A percentile compares a stretch with the other conserved stretches of the same genome.
Conservation (phyloP, 2,329 filamentous ascomycete genomes). For the Neophaeococcomyces aloes region DNA sequence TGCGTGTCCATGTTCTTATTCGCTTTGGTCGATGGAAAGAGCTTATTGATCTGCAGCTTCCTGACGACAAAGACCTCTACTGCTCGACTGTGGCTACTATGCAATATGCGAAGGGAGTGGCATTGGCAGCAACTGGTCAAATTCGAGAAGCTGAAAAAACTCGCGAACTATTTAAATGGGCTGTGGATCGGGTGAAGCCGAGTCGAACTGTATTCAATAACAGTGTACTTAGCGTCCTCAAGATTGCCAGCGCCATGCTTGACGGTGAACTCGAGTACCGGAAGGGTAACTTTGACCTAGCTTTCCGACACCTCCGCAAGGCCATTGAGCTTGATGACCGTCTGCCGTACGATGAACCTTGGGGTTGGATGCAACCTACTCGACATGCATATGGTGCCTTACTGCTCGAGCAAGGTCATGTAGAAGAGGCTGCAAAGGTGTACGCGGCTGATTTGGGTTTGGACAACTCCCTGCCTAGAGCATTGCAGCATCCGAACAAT, state of each 20-base stretch:
- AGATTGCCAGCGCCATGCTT: constrained; percentile 54
- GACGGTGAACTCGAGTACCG: constrained; percentile 66
- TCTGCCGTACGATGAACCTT: constrained; percentile 62
- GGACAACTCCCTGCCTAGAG: constrained; percentile 50
- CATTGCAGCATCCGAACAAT: constrained; percentile 59
- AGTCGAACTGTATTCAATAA: constrained; percentile 61
- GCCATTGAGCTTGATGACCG: constrained; percentile 52
- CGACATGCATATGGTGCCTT: constrained; percentile 62
- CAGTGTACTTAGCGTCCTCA: constrained; percentile 52
- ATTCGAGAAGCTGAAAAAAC: constrained; percentile 46
- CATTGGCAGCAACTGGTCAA: constrained; percentile 48
- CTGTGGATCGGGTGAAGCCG: constrained; percentile 43
- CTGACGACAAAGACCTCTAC: constrained; percentile 51
- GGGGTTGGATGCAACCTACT: constrained; percentile 70
- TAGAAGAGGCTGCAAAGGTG: constrained; percentile 45
- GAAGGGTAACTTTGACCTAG: constrained; percentile 44
- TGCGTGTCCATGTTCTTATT: constrained; percentile 59
- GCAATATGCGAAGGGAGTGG: constrained; percentile 59
- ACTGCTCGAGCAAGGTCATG: constrained; percentile 54
- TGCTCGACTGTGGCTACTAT: constrained; percentile 58
- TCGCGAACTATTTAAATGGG: constrained; percentile 41
- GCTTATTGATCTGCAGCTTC: constrained; percentile 47
- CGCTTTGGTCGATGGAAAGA: constrained; percentile 65
- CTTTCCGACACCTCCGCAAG: constrained; percentile 49
- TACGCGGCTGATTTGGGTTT: constrained; percentile 55